These are phyloP conservation scores for Salix suchowensis DNA, from an alignment of 345 rosid genomes.

Conservation along the genomic window DNA sequence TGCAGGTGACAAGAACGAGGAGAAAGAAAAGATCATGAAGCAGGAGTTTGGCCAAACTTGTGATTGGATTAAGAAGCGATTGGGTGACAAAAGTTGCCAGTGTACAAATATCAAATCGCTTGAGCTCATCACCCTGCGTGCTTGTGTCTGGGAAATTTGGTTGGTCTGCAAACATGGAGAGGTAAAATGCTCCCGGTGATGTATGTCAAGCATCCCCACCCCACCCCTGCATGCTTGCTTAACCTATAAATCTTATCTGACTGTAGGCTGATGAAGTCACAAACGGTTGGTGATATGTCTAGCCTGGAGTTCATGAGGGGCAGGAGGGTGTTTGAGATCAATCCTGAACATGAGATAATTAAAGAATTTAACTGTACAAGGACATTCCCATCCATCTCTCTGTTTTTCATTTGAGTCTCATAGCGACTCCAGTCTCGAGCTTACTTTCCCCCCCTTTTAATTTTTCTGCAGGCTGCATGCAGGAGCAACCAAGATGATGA, in stretches of 20 bases:
- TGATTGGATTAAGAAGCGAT: conserved; percentile 88
- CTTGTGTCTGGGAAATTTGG: conserved; percentile 93
- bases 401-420: neutral
- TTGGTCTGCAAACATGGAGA: conserved; percentile 99
- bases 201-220: neutral
- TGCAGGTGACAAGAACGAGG: conserved; percentile 86
- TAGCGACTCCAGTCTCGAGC: neutral
- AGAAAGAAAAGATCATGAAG: conserved; percentile 66
- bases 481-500: conserved; percentile 60
- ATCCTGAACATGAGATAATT: conserved; percentile 83
- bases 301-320: conserved; percentile 91
- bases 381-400: neutral
- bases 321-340: conserved; percentile 95
- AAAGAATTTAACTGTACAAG: conserved; percentile 55
- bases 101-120: conserved; percentile 81
- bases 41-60: conserved; percentile 86
- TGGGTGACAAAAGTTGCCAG: conserved; percentile 88
- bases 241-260: conserved; percentile 1
- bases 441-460: neutral
- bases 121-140: conserved; percentile 95
- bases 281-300: conserved; percentile 71
- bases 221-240: neutral
- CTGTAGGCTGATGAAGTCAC: conserved; percentile 87
- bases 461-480: conserved; percentile 62
- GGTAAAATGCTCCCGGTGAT: conserved; percentile 32